phyloP scores from a whole-genome alignment of 768 basidiomycete species.

The Mycena polygramma region DNA sequence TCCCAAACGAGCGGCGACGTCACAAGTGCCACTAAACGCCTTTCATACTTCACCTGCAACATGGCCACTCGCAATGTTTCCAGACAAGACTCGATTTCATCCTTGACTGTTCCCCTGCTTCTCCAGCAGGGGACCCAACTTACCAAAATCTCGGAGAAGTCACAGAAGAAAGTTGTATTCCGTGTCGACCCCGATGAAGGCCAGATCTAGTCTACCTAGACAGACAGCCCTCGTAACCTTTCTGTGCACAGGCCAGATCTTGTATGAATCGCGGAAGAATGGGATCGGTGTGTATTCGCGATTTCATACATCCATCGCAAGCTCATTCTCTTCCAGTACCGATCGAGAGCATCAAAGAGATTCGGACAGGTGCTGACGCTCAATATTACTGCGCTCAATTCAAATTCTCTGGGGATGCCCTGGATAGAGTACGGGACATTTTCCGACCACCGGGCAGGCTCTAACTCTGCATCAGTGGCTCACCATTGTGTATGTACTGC shows the following conservation, averaged over 20 bases:
- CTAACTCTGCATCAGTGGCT: conserved; percentile 70
- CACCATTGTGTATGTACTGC: conserved; percentile 86
- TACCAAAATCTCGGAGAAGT: conserved; percentile 87
- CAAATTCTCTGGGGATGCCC: conserved; percentile 73
- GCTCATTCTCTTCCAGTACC: conserved; percentile 66
- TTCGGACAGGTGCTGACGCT: conserved; percentile 83
- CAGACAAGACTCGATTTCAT: neutral
- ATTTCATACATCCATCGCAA: neutral
- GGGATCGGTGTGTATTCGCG: conserved; percentile 66
- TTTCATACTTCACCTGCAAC: neutral
- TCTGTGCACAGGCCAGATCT: conserved; percentile 54
- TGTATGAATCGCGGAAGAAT: conserved; percentile 81
- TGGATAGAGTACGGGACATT: conserved; percentile 51
- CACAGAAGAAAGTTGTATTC: conserved; percentile 78
- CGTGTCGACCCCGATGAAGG: conserved; percentile 85
- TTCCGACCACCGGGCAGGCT: neutral
- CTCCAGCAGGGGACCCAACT: conserved; percentile 78
- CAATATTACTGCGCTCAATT: conserved; percentile 83
- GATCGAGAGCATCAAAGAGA: conserved; percentile 90
- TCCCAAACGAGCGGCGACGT: neutral
- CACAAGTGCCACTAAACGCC: neutral
- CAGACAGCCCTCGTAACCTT: no score
- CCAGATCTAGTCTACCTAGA: conserved; percentile 66
- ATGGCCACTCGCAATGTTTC: conserved; percentile 7
- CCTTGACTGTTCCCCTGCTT: conserved; percentile 64